These are phyloP conservation scores for Penicillium longicatenatum DNA, from an alignment of 495 filamentous ascomycete genomes.

Conservation along the genomic window DNA sequence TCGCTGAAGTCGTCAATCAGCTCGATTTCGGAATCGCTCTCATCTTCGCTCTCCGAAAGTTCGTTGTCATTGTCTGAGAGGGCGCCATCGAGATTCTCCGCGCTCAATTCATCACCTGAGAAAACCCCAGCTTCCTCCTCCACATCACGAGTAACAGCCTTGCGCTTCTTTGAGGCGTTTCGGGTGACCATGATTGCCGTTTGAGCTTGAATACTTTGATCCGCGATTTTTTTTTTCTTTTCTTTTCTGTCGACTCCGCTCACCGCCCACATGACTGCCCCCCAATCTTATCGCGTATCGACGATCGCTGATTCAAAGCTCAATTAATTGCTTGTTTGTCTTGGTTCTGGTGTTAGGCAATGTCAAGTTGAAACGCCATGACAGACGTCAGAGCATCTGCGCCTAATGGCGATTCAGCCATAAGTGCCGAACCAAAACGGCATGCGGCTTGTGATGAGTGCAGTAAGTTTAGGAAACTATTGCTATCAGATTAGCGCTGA, in stretches of 20 bases:
- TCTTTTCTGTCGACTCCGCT: slow-evolving; percentile 29
- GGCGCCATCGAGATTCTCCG: slow-evolving; percentile 63
- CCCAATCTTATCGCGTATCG: slow-evolving; percentile 26
- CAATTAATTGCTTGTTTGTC: neutral
- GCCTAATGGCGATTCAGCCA: slow-evolving; percentile 5
- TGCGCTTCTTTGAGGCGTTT: slow-evolving; percentile 56
- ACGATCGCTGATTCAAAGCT: slow-evolving; percentile 18
- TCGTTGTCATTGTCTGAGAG: slow-evolving; percentile 62
- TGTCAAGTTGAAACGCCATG: slow-evolving; percentile 4
- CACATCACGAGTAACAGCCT: slow-evolving; percentile 58
- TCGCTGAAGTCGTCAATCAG: slow-evolving; percentile 49
- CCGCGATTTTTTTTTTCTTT: slow-evolving; percentile 41
- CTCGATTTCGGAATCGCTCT: slow-evolving; percentile 48
- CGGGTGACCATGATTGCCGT: slow-evolving; percentile 37
- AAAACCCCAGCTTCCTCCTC: slow-evolving; percentile 52
- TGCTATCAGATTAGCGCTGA: slow-evolving; percentile 19
- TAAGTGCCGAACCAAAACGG: slow-evolving; percentile 28
- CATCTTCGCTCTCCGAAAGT: slow-evolving; percentile 43
- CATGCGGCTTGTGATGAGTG: slow-evolving; percentile 49
- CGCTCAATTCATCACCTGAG: slow-evolving; percentile 67
- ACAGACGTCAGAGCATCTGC: neutral
- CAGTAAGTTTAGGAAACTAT: slow-evolving; percentile 27
- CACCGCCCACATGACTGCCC: slow-evolving; percentile 52
- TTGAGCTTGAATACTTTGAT: slow-evolving; percentile 16
- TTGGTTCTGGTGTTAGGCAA: neutral